Conservation (phyloP, 2,329 filamentous ascomycete genomes). For the Fusarium aywerte region DNA sequence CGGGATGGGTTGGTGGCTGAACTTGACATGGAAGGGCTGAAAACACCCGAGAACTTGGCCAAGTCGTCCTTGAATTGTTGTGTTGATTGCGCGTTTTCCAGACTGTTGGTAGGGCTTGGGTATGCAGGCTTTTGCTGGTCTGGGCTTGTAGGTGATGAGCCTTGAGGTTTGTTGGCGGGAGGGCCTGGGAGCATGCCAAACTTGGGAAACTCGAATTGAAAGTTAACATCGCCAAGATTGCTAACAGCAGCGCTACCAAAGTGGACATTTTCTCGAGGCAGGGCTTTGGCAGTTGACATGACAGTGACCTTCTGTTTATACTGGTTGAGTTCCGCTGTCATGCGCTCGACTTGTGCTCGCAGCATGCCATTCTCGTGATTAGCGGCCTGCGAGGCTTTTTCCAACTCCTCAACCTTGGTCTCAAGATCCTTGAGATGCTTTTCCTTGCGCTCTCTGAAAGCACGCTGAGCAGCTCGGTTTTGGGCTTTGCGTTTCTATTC, state of each 20-base stretch:
- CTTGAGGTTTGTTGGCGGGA: slow-evolving; percentile 44
- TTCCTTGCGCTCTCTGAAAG: slow-evolving; percentile 94
- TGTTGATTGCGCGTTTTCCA: slow-evolving; percentile 40
- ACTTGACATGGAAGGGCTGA: slow-evolving; percentile 65
- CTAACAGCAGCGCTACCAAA: slow-evolving; percentile 63
- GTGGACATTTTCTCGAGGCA: slow-evolving; percentile 54
- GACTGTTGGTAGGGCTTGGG: slow-evolving; percentile 48
- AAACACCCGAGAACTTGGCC: slow-evolving; percentile 66
- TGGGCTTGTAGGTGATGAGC: slow-evolving; percentile 51
- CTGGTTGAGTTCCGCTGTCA: slow-evolving; percentile 85
- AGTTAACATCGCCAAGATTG: slow-evolving; percentile 79
- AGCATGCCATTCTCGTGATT: slow-evolving; percentile 88
- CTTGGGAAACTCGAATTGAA: slow-evolving; percentile 95
- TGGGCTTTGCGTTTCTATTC: slow-evolving; percentile 92
- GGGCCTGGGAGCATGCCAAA: slow-evolving; percentile 79
- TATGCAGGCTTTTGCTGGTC: slow-evolving; percentile 37
- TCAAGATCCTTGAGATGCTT: slow-evolving; percentile 89
- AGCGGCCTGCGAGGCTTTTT: slow-evolving; percentile 84
- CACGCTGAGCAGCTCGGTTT: slow-evolving; percentile 90
- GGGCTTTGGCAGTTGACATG: slow-evolving; percentile 52
- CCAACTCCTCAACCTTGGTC: slow-evolving; percentile 77
- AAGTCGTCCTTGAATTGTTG: slow-evolving; percentile 60
- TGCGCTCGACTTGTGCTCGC: slow-evolving; percentile 86
- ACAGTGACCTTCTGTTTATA: slow-evolving; percentile 88
- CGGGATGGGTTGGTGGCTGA: slow-evolving; percentile 60